phyloP scores from a whole-genome alignment of 768 basidiomycete genomes.

The Lanmaoa pseudosensibilis region DNA sequence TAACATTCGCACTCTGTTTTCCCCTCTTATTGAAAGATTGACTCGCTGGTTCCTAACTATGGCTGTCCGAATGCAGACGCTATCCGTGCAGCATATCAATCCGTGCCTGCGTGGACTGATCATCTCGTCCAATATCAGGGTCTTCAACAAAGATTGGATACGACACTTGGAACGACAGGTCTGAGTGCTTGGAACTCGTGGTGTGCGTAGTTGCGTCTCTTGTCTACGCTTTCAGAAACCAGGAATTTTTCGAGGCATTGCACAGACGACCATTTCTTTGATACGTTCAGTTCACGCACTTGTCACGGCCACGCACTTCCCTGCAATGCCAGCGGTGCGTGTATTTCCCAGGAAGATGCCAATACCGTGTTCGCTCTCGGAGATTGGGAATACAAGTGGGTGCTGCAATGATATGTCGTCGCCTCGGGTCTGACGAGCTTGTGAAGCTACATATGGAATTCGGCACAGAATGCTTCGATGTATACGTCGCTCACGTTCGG shows the following conservation, averaged over 20 bases:
- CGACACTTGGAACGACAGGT: conserved; percentile 41
- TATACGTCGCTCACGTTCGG: conserved; percentile 49
- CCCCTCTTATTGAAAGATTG: conserved; percentile 35
- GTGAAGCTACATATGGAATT: conserved; percentile 50
- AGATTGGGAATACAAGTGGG: conserved; percentile 60
- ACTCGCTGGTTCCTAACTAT: conserved; percentile 47
- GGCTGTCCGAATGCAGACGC: conserved; percentile 41
- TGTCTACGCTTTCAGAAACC: not conserved
- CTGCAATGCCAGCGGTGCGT: conserved; percentile 42
- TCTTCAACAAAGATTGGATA: conserved; percentile 39
- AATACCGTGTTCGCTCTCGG: conserved; percentile 54
- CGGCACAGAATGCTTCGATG: conserved; percentile 41
- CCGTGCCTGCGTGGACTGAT: conserved; percentile 46
- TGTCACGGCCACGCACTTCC: conserved; percentile 43
- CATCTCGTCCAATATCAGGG: conserved; percentile 40
- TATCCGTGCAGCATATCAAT: conserved; percentile 42
- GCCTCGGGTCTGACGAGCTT: not conserved
- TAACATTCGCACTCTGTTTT: not conserved
- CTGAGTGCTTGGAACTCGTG: conserved; percentile 45
- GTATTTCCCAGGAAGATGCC: conserved; percentile 46
- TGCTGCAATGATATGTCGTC: not conserved
- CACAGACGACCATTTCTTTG: conserved; percentile 46
- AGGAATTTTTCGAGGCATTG: not conserved
- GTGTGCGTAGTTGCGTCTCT: conserved; percentile 36
- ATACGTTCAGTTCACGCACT: conserved; percentile 49